phyloP scores from a whole-genome alignment of 2,329 filamentous ascomycete genomes.

The Ophiostoma ips region DNA sequence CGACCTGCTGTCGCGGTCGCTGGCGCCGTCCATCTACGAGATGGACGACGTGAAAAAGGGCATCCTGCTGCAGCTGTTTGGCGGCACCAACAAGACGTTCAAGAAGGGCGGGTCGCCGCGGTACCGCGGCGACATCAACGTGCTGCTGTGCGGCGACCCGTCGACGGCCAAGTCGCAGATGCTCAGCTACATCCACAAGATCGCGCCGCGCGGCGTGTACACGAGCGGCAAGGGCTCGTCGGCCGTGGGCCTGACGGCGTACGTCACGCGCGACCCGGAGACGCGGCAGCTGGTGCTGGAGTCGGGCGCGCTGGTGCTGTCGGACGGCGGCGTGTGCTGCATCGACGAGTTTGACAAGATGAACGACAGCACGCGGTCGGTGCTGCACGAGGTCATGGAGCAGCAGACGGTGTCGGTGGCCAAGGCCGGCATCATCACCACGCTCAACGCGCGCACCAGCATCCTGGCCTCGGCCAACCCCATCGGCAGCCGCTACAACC shows the following conservation, averaged over 20 bases:
- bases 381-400: constrained; percentile 80
- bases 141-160: constrained; percentile 90
- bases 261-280: constrained; percentile 68
- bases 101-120: constrained; percentile 90
- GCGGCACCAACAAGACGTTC: constrained; percentile 95
- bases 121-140: constrained; percentile 95
- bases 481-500: constrained; percentile 95
- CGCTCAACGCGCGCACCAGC: constrained; percentile 85
- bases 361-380: constrained; percentile 64
- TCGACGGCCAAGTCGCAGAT: constrained; percentile 95
- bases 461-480: constrained; percentile 96
- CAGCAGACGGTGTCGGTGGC: constrained; percentile 76
- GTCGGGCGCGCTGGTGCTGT: constrained; percentile 64
- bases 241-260: constrained; percentile 68
- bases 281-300: constrained; percentile 69
- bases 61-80: constrained; percentile 89
- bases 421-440: constrained; percentile 92
- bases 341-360: constrained; percentile 83
- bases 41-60: constrained; percentile 99
- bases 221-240: constrained; percentile 72
- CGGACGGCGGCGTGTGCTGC: constrained; percentile 71
- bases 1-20: constrained; percentile 75
- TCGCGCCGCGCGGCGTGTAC: constrained; percentile 77
- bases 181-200: constrained; percentile 90
- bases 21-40: constrained; percentile 92